Percentiles rank a stretch among this genome's conserved stretches.
phyloP scores from a whole-genome alignment of 306 rosid species.

The Vigna radiata region DNA sequence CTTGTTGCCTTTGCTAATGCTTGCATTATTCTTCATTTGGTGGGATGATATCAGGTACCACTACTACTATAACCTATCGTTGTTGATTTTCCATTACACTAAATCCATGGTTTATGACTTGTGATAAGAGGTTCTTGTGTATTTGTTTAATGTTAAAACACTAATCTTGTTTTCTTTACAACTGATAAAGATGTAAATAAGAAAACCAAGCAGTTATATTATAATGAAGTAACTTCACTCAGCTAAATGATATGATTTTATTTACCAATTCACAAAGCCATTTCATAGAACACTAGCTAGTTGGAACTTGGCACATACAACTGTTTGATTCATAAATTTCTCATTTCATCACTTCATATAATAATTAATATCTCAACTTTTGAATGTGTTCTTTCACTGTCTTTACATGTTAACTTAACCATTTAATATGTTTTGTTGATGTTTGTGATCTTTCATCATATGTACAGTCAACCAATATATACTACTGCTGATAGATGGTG shows the following conservation, averaged over 20 bases:
- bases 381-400: too few relatives aligned
- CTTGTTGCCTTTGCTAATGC: constrained; percentile 74
- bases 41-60: constrained; percentile 88
- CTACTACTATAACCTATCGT: background rate
- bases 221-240: too few relatives aligned
- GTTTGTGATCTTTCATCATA: constrained; percentile 38
- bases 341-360: background rate
- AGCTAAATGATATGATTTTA: too few relatives aligned
- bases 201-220: too few relatives aligned
- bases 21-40: constrained; percentile 68
- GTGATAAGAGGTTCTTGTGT: background rate
- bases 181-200: too few relatives aligned
- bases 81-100: background rate
- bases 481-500: constrained; percentile 62
- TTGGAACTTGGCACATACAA: too few relatives aligned
- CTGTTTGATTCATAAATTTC: background rate
- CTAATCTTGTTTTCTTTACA: too few relatives aligned
- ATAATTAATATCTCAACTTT: too few relatives aligned
- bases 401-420: background rate
- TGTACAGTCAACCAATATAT: constrained; percentile 64
- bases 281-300: too few relatives aligned
- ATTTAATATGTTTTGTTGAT: background rate
- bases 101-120: background rate
- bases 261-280: too few relatives aligned
- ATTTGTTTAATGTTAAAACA: background rate